phyloP scores from a whole-genome alignment of 176 grass and related monocot species.

The Cocos nucifera region DNA sequence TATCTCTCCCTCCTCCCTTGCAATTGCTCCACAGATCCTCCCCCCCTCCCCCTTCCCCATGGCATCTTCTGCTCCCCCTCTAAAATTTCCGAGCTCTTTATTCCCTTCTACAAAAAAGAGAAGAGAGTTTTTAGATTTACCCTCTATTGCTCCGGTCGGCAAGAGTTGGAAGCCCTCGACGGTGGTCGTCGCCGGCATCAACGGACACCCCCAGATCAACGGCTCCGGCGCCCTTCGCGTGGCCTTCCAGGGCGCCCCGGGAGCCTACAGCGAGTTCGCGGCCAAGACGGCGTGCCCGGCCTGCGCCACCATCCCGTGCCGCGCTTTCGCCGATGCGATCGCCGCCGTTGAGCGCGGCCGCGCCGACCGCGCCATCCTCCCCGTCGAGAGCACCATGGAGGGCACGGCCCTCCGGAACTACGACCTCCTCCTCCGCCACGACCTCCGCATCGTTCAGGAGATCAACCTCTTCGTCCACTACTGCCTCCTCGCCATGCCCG shows the following conservation, averaged over 20 bases:
- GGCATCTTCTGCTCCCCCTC: too few species aligned
- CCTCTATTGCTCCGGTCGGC: not conserved
- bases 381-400: constrained; percentile 94
- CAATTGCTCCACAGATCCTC: too few species aligned
- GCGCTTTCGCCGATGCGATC: constrained; percentile 64
- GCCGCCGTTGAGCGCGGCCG: constrained; percentile 47
- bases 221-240: constrained; percentile 40
- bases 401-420: constrained; percentile 73
- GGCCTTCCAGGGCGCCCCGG: constrained; percentile 74
- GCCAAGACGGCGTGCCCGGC: constrained; percentile 73
- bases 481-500: constrained; percentile 91
- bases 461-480: constrained; percentile 92
- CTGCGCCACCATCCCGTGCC: constrained; percentile 58
- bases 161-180: not conserved
- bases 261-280: constrained; percentile 91
- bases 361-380: constrained; percentile 64
- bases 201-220: constrained; percentile 23
- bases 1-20: too few species aligned
- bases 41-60: too few species aligned
- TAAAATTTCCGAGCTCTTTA: too few species aligned
- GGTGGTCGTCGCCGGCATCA: constrained; percentile 15
- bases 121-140: too few species aligned
- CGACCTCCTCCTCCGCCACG: constrained; percentile 72
- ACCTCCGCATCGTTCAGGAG: constrained; percentile 61
- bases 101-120: too few species aligned